Percentiles rank a stretch among this genome's conserved stretches.
These are phyloP conservation scores for Rhodofomes roseus DNA, from an alignment of 1,284 basidiomycete species.

Conservation along the genomic window DNA sequence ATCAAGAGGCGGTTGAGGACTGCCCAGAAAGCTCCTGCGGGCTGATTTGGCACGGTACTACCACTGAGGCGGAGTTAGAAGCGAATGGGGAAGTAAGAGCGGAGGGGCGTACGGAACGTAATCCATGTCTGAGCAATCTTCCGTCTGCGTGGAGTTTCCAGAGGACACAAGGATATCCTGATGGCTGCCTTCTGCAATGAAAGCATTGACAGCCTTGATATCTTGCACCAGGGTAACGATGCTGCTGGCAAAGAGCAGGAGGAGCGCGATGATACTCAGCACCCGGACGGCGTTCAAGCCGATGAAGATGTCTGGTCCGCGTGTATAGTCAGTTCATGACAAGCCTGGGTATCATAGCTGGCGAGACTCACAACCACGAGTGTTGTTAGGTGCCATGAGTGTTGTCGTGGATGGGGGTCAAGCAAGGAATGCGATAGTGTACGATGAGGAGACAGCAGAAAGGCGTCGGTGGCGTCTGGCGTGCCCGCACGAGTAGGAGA, in stretches of 20 bases:
- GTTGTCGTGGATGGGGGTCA: conserved; percentile 1
- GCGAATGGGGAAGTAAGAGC: neutral
- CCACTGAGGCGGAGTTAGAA: conserved; percentile 36
- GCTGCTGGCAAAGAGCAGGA: conserved; percentile 75
- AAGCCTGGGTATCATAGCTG: neutral
- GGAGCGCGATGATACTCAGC: conserved; percentile 73
- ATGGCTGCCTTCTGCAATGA: conserved; percentile 37
- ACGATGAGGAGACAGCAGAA: conserved; percentile 30
- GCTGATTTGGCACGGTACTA: conserved; percentile 81
- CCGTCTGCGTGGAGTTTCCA: conserved; percentile 24
- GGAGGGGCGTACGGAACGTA: conserved; percentile 63
- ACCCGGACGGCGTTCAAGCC: conserved; percentile 74
- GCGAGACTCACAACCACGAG: conserved; percentile 11
- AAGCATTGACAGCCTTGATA: conserved; percentile 70
- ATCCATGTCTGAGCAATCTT: conserved; percentile 54
- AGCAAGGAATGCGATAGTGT: conserved; percentile 39
- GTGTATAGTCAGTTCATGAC: neutral
- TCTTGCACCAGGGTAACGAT: conserved; percentile 80
- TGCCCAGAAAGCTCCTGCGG: conserved; percentile 85
- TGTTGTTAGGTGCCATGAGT: conserved; percentile 17
- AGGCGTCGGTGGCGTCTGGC: neutral
- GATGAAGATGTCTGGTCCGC: conserved; percentile 59
- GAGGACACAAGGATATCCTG: conserved; percentile 25
- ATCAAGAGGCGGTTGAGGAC: conserved; percentile 81
- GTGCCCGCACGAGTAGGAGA: conserved; percentile 1